Conservation (phyloP, 352 stramenopile genomes). For the Phytophthora nicotianae region DNA sequence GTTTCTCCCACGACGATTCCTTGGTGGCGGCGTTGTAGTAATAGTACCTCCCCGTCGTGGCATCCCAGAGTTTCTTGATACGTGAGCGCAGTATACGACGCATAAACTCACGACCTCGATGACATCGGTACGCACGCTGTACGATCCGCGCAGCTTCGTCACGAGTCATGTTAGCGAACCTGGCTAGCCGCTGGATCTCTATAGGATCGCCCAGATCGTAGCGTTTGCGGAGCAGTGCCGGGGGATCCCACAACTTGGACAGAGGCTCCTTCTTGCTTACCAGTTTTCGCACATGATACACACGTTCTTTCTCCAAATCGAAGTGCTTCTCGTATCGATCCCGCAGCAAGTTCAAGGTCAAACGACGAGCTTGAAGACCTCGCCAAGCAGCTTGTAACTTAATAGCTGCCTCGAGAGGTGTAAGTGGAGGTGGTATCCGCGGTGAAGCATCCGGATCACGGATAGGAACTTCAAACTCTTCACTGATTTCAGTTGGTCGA, state of each 20-base stretch:
- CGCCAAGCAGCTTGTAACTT: constrained; percentile 55
- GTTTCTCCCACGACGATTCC: constrained; percentile 72
- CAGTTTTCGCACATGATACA: constrained; percentile 53
- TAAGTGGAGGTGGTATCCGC: constrained; percentile 54
- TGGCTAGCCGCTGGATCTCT: constrained; percentile 58
- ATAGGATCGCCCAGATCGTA: constrained; percentile 71
- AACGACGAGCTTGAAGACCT: constrained; percentile 31
- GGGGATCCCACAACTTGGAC: constrained; percentile 35
- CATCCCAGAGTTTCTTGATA: constrained; percentile 67
- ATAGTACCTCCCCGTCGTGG: constrained; percentile 51
- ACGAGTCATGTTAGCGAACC: constrained; percentile 49
- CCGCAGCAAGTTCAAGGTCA: constrained; percentile 35
- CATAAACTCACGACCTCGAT: constrained; percentile 46
- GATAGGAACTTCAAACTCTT: constrained; percentile 65
- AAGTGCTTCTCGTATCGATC: constrained; percentile 75
- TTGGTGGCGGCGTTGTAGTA: constrained; percentile 82
- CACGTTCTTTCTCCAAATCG: constrained; percentile 53
- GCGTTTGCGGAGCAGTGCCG: constrained; percentile 50
- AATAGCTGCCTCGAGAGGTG: constrained; percentile 50
- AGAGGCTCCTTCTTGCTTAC: constrained; percentile 21
- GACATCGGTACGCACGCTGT: constrained; percentile 53
- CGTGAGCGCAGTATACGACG: constrained; percentile 49
- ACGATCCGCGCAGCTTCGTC: constrained; percentile 65
- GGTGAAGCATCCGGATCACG: constrained; percentile 68
- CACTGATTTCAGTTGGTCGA: constrained; percentile 42